phyloP scores from a whole-genome alignment of 192 early-diverging fungal species.

The Phycomyces blakesleeanus region DNA sequence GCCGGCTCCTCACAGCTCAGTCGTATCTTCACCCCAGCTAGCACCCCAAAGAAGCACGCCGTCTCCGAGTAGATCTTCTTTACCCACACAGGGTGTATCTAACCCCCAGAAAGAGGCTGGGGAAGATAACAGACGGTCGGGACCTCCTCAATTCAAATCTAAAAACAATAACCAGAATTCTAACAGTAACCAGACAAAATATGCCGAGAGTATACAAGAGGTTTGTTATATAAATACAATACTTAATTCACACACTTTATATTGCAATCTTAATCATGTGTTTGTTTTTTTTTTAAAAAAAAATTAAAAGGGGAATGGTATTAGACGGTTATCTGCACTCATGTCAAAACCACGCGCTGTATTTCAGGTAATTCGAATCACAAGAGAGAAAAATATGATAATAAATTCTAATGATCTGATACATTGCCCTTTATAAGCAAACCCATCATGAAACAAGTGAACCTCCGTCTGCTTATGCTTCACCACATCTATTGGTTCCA shows the following conservation, averaged over 20 bases:
- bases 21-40: neutral
- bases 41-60: neutral
- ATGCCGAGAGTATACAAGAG: too few relatives aligned
- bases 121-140: too few relatives aligned
- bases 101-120: too few relatives aligned
- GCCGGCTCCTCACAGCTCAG: slow-evolving; percentile 6
- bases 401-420: neutral
- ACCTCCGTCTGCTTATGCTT: neutral
- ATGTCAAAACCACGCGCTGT: slow-evolving; percentile 32
- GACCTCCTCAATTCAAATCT: too few relatives aligned
- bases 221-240: too few relatives aligned
- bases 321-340: slow-evolving; percentile 8
- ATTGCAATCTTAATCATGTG: too few relatives aligned
- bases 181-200: too few relatives aligned
- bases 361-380: slow-evolving; percentile 17
- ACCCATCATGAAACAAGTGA: neutral
- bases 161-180: too few relatives aligned
- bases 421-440: neutral
- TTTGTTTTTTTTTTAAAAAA: too few relatives aligned
- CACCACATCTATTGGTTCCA: slow-evolving; percentile 2
- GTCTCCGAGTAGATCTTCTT: neutral
- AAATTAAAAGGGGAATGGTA: neutral
- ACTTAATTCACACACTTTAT: too few relatives aligned
- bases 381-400: neutral
- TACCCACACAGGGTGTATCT: too few relatives aligned